phyloP scores from a whole-genome alignment of 208 protist species.

The Lotmaria passim region DNA sequence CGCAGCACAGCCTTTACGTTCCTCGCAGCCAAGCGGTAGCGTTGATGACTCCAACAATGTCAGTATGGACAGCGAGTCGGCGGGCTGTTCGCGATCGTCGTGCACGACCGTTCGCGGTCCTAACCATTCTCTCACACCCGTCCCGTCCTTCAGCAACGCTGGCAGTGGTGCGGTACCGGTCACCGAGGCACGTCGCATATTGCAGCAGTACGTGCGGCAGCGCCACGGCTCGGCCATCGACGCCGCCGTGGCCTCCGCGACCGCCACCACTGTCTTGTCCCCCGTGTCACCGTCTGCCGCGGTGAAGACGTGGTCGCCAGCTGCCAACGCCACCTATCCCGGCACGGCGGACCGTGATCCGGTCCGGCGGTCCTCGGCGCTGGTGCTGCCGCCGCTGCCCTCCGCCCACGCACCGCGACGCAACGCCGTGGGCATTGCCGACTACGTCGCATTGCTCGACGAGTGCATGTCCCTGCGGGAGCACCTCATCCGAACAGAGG shows the following conservation, averaged over 20 bases:
- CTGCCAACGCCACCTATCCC: conserved; percentile 7
- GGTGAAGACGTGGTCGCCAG: conserved; percentile 2
- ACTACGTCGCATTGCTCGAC: conserved; percentile 65
- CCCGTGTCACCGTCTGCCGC: conserved; percentile 10
- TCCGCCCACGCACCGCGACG: conserved; percentile 35
- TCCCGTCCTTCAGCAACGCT: too few relatives aligned
- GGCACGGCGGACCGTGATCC: not conserved
- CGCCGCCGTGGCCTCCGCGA: not conserved
- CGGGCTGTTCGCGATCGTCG: not conserved
- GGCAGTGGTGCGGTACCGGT: conserved; percentile 11
- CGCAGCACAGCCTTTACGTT: not conserved
- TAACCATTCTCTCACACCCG: not conserved
- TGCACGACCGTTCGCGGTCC: not conserved
- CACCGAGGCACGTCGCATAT: conserved; percentile 49
- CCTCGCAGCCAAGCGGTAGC: not conserved
- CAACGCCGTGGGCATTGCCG: conserved; percentile 66
- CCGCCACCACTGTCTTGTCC: conserved; percentile 4
- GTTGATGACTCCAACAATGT: not conserved
- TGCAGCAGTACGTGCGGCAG: conserved; percentile 54
- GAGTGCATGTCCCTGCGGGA: conserved; percentile 44
- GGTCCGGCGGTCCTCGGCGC: conserved; percentile 24
- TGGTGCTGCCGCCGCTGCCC: conserved; percentile 34
- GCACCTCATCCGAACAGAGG: conserved; percentile 45
- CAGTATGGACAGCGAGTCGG: not conserved
- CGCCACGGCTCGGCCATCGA: conserved; percentile 23